A percentile compares a stretch with the other conserved stretches of the same genome.
These are phyloP conservation scores for Houttuynia cordata DNA, from an alignment of 164 flowering plant genomes.

Conservation along the genomic window DNA sequence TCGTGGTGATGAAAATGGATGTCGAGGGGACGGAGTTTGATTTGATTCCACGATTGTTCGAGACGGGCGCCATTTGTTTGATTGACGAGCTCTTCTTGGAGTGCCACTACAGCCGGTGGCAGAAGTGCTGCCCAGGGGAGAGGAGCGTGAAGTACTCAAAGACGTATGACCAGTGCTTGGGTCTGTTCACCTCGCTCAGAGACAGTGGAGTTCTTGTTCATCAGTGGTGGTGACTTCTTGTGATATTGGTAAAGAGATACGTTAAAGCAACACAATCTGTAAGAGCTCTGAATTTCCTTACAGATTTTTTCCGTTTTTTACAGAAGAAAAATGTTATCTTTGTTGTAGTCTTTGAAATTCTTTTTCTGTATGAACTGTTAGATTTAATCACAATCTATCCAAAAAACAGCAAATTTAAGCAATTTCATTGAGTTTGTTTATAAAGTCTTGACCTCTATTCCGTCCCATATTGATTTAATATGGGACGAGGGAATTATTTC, in stretches of 20 bases:
- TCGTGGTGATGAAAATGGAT: conserved; percentile 99
- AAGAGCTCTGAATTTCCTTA: background rate
- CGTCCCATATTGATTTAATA: too few species aligned
- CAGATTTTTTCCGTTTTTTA: background rate
- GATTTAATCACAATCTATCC: too few species aligned
- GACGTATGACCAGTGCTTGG: conserved; percentile 80
- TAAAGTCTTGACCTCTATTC: too few species aligned
- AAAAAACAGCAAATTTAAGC: too few species aligned
- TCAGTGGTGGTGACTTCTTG: conserved; percentile 74
- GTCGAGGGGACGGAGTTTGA: conserved; percentile 97
- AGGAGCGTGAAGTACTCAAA: conserved; percentile 71
- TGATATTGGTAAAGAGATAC: background rate
- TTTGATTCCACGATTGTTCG: conserved; percentile 74
- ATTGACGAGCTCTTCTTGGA: conserved; percentile 93
- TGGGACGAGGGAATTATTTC: too few species aligned
- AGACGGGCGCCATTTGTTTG: conserved; percentile 90
- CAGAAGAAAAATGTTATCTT: too few species aligned
- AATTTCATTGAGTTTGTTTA: too few species aligned
- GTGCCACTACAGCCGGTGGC: conserved; percentile 98
- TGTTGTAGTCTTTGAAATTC: too few species aligned
- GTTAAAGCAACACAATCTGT: background rate
- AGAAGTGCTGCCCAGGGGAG: conserved; percentile 84
- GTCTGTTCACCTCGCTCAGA: conserved; percentile 69
- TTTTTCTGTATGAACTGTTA: too few species aligned
- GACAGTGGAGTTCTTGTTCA: conserved; percentile 86